Percentiles rank a stretch among this genome's conserved stretches.
Conservation (phyloP, 768 basidiomycete genomes). For the Lactifluus piperatus region DNA sequence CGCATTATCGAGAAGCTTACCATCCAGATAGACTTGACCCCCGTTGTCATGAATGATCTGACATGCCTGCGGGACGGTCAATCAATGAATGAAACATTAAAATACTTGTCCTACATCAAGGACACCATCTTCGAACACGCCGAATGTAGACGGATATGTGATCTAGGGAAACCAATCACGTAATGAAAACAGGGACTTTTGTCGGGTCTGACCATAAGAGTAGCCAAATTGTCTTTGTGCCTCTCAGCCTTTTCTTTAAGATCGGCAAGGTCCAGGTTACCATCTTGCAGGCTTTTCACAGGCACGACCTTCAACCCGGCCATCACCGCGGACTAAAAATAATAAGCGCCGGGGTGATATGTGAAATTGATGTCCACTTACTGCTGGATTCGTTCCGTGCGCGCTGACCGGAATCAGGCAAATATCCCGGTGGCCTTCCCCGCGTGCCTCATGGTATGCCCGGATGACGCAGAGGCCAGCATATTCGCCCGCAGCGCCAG, state of each 20-base stretch:
- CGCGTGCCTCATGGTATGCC: conserved; percentile 87
- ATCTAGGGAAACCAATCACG: conserved; percentile 42
- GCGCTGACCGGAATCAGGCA: conserved; percentile 94
- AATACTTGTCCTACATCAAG: conserved; percentile 40
- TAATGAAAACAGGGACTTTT: conserved; percentile 4
- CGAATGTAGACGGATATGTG: conserved; percentile 95
- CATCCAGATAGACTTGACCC: conserved; percentile 96
- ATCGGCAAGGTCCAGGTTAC: conserved; percentile 84
- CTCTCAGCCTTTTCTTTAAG: conserved; percentile 80
- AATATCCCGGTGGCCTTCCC: conserved; percentile 77
- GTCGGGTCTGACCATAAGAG: conserved; percentile 68
- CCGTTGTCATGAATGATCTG: conserved; percentile 90
- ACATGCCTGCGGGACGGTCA: conserved; percentile 52
- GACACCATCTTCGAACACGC: conserved; percentile 93
- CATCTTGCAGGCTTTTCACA: conserved; percentile 83
- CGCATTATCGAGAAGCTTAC: conserved; percentile 26
- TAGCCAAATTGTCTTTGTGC: conserved; percentile 86
- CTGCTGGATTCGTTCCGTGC: conserved; percentile 97
- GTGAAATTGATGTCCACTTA: conserved; percentile 32
- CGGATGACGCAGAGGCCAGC: conserved; percentile 91
- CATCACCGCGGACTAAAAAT: conserved; percentile 81
- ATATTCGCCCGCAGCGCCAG: conserved; percentile 96
- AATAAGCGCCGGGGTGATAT: conserved; percentile 13
- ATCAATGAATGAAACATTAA: neutral
- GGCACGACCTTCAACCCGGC: conserved; percentile 94